Evolutionary conservation across 345 rosid genomes (phyloP).

Genomic region (Lumnitzera littorea): DNA sequence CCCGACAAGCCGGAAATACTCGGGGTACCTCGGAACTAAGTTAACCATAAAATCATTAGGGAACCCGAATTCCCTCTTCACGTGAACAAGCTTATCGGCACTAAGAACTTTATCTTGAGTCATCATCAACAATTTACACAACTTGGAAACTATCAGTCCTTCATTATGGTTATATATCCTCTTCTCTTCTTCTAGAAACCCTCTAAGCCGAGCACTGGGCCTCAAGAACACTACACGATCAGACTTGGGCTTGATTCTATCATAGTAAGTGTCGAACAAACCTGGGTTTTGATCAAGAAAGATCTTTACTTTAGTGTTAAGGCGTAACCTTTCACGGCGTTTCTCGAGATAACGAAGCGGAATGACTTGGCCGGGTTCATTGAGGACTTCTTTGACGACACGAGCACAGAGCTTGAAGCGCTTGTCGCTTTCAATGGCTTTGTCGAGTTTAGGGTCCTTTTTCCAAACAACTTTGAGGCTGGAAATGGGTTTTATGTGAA

Average conservation of each 20-base stretch:
- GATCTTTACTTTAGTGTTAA: constrained; percentile 32
- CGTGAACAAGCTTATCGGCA: constrained; percentile 63
- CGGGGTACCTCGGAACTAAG: constrained; percentile 56
- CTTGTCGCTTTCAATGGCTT: constrained; percentile 67
- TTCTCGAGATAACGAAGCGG: constrained; percentile 67
- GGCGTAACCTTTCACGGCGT: constrained; percentile 69
- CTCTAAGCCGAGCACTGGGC: constrained; percentile 39
- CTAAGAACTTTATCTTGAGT: constrained; percentile 50
- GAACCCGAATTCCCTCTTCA: constrained; percentile 85
- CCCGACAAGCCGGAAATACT: constrained; percentile 53
- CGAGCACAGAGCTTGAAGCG: constrained; percentile 53
- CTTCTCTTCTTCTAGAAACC: constrained; percentile 60
- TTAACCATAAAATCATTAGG: constrained; percentile 63
- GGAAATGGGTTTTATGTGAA: constrained; percentile 35
- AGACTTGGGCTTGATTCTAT: constrained; percentile 59
- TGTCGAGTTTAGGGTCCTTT: constrained; percentile 60
- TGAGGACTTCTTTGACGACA: constrained; percentile 65
- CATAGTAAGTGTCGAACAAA: constrained; percentile 53
- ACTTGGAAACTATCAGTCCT: constrained; percentile 50
- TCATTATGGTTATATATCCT: constrained; percentile 44
- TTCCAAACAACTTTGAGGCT: constrained; percentile 81
- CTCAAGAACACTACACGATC: constrained; percentile 48
- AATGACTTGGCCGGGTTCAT: constrained; percentile 76
- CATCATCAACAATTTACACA: constrained; percentile 86
- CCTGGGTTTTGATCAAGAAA: constrained; percentile 50